Conservation (phyloP, 371 early-diverging fungal genomes). For the Rhizopus microsporus region DNA sequence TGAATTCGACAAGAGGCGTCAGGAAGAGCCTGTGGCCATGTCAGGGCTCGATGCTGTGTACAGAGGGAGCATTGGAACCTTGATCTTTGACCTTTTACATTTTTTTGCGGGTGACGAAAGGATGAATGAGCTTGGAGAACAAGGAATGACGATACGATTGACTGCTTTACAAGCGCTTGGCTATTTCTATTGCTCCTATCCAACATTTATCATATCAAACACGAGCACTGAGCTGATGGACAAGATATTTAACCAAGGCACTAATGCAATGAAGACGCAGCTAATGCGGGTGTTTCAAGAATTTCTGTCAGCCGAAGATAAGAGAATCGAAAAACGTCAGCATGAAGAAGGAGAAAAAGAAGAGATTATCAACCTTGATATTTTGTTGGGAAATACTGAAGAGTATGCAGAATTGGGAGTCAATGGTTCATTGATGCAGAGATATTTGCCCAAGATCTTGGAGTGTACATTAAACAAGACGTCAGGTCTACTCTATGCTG, state of each 20-base stretch:
- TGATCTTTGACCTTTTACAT: constrained; percentile 26
- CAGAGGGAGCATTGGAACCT: constrained; percentile 20
- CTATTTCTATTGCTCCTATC: constrained; percentile 69
- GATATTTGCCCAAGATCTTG: constrained; percentile 72
- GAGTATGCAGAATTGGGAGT: constrained; percentile 84
- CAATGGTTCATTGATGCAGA: constrained; percentile 83
- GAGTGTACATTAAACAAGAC: constrained; percentile 62
- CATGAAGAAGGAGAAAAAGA: constrained; percentile 35
- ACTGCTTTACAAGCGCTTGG: constrained; percentile 55
- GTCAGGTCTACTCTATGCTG: constrained; percentile 51
- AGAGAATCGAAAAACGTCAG: constrained; percentile 44
- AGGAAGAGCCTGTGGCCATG: constrained; percentile 33
- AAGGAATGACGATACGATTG: constrained; percentile 22
- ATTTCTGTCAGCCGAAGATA: constrained; percentile 69
- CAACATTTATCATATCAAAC: constrained; percentile 66
- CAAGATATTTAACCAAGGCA: constrained; percentile 55
- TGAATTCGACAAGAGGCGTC: constrained; percentile 69
- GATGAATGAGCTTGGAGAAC: constrained; percentile 14
- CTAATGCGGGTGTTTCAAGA: constrained; percentile 71
- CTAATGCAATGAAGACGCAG: constrained; percentile 58
- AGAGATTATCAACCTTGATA: constrained; percentile 62
- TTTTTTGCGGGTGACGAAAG: constrained; percentile 23
- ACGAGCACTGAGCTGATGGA: constrained; percentile 69
- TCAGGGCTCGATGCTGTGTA: constrained; percentile 16
- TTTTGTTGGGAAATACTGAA: constrained; percentile 76